Base-by-base conservation (phyloP, 2,329 filamentous ascomycete species). In the Stagonosporopsis chrysanthemi region DNA sequence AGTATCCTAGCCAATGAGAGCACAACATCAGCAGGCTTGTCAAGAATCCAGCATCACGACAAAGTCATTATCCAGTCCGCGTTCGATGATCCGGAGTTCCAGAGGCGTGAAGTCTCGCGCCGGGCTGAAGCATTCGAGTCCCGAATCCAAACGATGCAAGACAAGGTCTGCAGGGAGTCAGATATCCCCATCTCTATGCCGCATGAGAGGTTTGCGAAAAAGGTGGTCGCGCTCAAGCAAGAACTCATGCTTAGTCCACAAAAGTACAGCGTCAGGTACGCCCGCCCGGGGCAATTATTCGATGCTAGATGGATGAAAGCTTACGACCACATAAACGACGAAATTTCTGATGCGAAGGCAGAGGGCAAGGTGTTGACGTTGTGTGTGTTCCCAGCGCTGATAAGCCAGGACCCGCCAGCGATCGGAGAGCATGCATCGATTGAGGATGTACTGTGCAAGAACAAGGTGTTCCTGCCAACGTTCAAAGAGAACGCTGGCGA, bases 301-400 rank as follows among this genome's bases (percentile, higher is more conserved):
- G 39, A 65, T 26, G 15, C 47, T 0, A 9, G 11, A 5, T 61
- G 56, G 39, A 68, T 67, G 65, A 17, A 38, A 6, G 58, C 59
- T 2, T 52, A 58, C 22, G 29, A 55, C 17, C 17, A 17, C 0
- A 33, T 45, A 1, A 57, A 59, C 8, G 19, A 39, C 3, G 14
- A 29, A 0, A 3, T 63, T 1, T 1, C 26, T 4, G 49, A 53
- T 14, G 23, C 11, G 2, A 11, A 54, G 11, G 50, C 54, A 6
- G 31, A 4, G 7, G 43, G 29, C 0, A 61, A 40, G 38, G 46
- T 28, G 7, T 41, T 68, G 2, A 12, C 14, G 7, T n/a, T 59
- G 2, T 65, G 60, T 26, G 19, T 61, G 2, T 66, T 59, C 22
- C 62, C 64, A 12, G 58, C 53, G 23, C 46, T 65, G 9, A 28